These are phyloP conservation scores for Colletotrichum neosansevieriae DNA, from an alignment of 2,329 filamentous ascomycete genomes.

Conservation along the genomic window DNA sequence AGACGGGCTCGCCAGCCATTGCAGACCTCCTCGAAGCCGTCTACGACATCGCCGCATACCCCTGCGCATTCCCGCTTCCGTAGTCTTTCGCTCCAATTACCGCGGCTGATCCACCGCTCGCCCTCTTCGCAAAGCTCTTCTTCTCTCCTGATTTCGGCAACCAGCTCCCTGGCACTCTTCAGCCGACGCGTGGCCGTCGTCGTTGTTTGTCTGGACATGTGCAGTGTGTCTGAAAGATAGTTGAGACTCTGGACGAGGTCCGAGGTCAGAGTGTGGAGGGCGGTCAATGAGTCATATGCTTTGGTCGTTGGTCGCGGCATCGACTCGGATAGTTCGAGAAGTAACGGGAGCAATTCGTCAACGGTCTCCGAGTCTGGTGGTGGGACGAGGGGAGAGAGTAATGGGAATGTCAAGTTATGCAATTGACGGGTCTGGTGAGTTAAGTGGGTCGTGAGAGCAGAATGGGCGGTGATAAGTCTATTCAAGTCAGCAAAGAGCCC, in stretches of 20 bases:
- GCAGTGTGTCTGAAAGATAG: constrained; percentile 88
- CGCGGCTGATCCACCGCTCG: constrained; percentile 81
- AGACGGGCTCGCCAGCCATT: constrained; percentile 84
- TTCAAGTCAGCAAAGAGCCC: background rate
- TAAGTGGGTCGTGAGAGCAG: constrained; percentile 80
- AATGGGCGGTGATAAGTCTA: constrained; percentile 81
- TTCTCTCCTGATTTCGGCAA: constrained; percentile 86
- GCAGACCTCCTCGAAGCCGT: constrained; percentile 92
- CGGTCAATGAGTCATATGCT: constrained; percentile 74
- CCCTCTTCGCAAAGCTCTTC: constrained; percentile 86
- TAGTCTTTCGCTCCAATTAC: constrained; percentile 85
- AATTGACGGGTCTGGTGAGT: constrained; percentile 81
- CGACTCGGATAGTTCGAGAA: constrained; percentile 72
- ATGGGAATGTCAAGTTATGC: constrained; percentile 77
- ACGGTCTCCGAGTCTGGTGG: constrained; percentile 74
- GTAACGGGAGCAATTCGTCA: constrained; percentile 76
- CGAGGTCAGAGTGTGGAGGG: constrained; percentile 76
- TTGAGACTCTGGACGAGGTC: constrained; percentile 85
- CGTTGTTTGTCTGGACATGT: constrained; percentile 93
- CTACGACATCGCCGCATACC: constrained; percentile 88
- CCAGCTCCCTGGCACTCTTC: constrained; percentile 84
- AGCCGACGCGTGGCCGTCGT: constrained; percentile 84
- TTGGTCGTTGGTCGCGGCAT: constrained; percentile 75
- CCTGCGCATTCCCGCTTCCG: constrained; percentile 82
- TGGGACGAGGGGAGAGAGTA: constrained; percentile 76